Evolutionary conservation across 805 yeast genomes (phyloP).

Genomic region (Metschnikowia gelsemii): DNA sequence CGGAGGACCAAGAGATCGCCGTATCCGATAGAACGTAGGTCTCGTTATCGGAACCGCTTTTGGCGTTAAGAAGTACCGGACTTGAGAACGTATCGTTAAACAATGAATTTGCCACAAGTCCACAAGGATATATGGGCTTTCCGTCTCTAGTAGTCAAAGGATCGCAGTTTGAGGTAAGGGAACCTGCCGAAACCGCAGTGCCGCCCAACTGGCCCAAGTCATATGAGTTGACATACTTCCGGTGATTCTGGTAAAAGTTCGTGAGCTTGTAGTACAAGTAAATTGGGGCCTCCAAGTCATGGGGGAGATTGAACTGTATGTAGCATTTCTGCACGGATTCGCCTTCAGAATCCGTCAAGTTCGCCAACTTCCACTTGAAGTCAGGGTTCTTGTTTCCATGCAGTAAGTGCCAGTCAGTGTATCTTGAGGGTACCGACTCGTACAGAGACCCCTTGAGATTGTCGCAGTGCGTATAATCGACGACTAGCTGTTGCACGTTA

Average conservation of each 20-base stretch:
- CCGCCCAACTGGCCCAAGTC: conserved; percentile 84
- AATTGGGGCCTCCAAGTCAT: conserved; percentile 65
- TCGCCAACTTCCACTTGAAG: conserved; percentile 64
- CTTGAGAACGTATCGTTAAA: conserved; percentile 82
- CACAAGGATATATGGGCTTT: conserved; percentile 80
- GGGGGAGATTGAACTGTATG: conserved; percentile 70
- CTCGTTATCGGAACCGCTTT: conserved; percentile 43
- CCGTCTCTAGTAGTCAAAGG: conserved; percentile 39
- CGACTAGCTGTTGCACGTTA: conserved; percentile 68
- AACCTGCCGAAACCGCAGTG: conserved; percentile 53
- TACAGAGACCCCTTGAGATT: conserved; percentile 38
- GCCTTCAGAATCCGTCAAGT: conserved; percentile 35
- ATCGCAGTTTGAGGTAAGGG: conserved; percentile 43
- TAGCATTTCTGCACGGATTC: conserved; percentile 51
- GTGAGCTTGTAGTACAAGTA: conserved; percentile 83
- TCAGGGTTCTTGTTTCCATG: conserved; percentile 36
- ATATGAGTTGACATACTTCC: conserved; percentile 85
- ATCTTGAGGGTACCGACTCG: conserved; percentile 56
- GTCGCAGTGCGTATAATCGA: conserved; percentile 76
- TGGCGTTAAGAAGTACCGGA: conserved; percentile 47
- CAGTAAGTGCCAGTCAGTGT: conserved; percentile 62
- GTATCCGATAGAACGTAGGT: conserved; percentile 46
- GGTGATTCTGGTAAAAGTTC: conserved; percentile 90
- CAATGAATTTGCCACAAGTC: conserved; percentile 86
- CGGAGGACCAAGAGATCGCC: conserved; percentile 85